A percentile compares a stretch with the other conserved stretches of the same genome.
Conservation (phyloP, 2,329 filamentous ascomycete species). For the Fusarium sp. region DNA sequence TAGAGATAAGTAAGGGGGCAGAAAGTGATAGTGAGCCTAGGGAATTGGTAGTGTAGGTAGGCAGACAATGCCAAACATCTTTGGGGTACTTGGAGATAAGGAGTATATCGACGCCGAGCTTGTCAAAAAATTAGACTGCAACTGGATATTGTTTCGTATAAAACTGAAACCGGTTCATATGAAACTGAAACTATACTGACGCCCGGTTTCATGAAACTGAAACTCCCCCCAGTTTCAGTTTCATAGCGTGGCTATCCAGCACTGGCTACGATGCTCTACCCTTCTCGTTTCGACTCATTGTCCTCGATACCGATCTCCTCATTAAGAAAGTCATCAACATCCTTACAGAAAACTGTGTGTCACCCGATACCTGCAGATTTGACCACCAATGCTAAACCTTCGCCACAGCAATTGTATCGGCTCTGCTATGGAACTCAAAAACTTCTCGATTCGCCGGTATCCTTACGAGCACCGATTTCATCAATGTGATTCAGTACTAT, state of each 20-base stretch:
- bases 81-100: background rate
- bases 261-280: constrained; percentile 98
- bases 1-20: background rate
- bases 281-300: constrained; percentile 92
- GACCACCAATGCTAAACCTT: constrained; percentile 12
- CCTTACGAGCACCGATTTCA: constrained; percentile 94
- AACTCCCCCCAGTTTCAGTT: too few relatives aligned
- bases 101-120: background rate
- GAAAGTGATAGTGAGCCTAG: background rate
- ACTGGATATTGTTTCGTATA: background rate
- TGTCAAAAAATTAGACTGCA: background rate
- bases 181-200: too few relatives aligned
- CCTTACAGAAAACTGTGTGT: constrained; percentile 89
- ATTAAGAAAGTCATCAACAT: constrained; percentile 98
- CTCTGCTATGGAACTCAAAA: constrained; percentile 95
- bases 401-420: constrained; percentile 87
- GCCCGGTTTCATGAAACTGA: too few relatives aligned
- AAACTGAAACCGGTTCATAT: too few relatives aligned
- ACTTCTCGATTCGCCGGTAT: constrained; percentile 93
- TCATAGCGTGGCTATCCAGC: constrained; percentile 47
- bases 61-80: background rate
- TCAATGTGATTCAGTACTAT: constrained; percentile 99
- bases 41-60: background rate
- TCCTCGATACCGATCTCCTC: constrained; percentile 92
- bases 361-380: background rate